Base-by-base conservation (phyloP, 179 eudicot genomes). In the Dionaea muscipula region DNA sequence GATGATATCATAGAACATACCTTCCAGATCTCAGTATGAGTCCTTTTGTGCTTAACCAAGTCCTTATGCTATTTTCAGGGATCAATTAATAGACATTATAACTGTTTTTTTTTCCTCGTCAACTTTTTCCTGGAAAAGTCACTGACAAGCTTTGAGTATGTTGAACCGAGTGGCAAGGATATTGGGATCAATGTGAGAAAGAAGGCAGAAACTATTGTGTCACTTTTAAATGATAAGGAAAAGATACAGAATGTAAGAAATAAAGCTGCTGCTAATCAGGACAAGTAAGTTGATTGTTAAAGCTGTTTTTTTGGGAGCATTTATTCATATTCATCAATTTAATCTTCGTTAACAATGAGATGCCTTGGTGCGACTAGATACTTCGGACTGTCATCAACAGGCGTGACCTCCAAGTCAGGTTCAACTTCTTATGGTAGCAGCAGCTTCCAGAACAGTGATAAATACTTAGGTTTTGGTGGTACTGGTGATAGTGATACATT, bases 1-100 rank as follows among this genome's bases (percentile, higher is more conserved):
- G 99, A 93, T 77, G 99, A 93, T 73, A 88, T 93, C 50, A 68
- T 93, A 57, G 99, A 93, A 54, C 96, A 85, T 69, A 87, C 96
- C 50, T 93, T 74, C 71, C 93, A 88, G 77, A 93, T 93, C 66
- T 93, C 96, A 20, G 99, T 93, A 84, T 37, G 83, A 59, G 17
- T 53, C 65, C 39, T 47, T 36, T 10, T 47, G 12, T 41, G 16
- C 9, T 35, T 49, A 6, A 7, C 59, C 57, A 46, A 63, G 63
- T 37, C 22, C 26, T 22, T 5, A 22, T 64, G 19, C 19, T 28
- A 48, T 22, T 54, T 18, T n/a, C 56, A 15, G 26, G 22, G 31
- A 31, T 66, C 24, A 27, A 45, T 52, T 13, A 21, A 40, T 43
- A 16, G 40, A 23, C 41, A 26, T 27, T 1, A 47, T 38, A 53